A percentile compares a stretch with the other conserved stretches of the same genome.
Evolutionary conservation across 345 rosid species (phyloP).

Genomic region (Eucalyptus viminalis): DNA sequence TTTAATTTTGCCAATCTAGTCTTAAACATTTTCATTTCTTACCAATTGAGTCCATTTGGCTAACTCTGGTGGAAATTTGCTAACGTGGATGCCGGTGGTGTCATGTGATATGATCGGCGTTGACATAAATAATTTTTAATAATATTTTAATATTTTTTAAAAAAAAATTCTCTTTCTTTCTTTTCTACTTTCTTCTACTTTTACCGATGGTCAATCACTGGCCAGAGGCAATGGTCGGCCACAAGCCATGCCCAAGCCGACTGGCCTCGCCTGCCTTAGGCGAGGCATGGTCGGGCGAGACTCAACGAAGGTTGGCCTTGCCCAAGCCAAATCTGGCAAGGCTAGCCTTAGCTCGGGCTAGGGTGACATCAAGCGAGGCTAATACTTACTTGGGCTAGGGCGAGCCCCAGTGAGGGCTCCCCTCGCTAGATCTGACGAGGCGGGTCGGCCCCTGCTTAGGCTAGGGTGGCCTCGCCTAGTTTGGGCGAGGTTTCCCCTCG

Average conservation of each 20-base stretch:
- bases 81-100: rapidly evolving
- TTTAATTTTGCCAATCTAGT: too few relatives aligned
- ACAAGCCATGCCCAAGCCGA: rapidly evolving
- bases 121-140: rapidly evolving
- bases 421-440: rapidly evolving
- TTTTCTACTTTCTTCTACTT: too few relatives aligned
- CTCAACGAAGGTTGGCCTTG: rapidly evolving
- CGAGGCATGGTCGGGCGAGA: rapidly evolving
- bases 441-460: rapidly evolving
- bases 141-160: too few relatives aligned
- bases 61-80: too few relatives aligned
- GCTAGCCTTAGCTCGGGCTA: rapidly evolving
- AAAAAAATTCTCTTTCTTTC: too few relatives aligned
- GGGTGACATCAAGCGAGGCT: rapidly evolving
- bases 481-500: too few relatives aligned
- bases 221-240: rapidly evolving
- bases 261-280: rapidly evolving
- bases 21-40: rapidly evolving
- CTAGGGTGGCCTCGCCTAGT: rapidly evolving
- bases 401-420: rapidly evolving
- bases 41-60: too few relatives aligned
- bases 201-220: rapidly evolving
- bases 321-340: too few relatives aligned
- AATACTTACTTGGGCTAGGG: too few relatives aligned
- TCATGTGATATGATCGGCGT: rapidly evolving